A percentile compares a stretch with the other conserved stretches of the same genome.
phyloP scores from a whole-genome alignment of 441 rosid genomes.

The Populus trichocarpa region DNA sequence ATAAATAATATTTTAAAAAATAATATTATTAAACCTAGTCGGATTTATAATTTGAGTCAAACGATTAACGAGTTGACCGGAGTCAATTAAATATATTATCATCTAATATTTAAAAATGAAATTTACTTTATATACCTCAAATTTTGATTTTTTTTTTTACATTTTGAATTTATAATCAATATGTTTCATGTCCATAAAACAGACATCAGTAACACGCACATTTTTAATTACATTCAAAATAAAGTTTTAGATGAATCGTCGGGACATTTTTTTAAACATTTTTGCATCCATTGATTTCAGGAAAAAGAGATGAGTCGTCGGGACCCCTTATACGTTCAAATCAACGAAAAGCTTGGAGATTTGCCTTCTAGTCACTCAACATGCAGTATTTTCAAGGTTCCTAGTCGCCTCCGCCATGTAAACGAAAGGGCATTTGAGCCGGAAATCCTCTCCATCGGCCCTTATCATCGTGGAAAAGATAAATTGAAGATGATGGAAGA shows the following conservation, averaged over 20 bases:
- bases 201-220: too few relatives aligned
- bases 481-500: conserved; percentile 6
- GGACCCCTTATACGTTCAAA: not conserved
- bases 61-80: fast-evolving
- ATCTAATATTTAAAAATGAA: too few relatives aligned
- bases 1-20: too few relatives aligned
- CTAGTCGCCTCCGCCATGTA: not conserved
- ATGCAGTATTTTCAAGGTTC: conserved; percentile 11
- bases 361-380: fast-evolving
- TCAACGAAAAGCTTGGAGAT: not conserved
- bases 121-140: too few relatives aligned
- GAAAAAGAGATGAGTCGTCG: not conserved
- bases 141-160: too few relatives aligned
- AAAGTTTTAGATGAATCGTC: too few relatives aligned
- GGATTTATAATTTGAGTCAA: too few relatives aligned
- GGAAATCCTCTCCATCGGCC: conserved; percentile 2
- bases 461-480: conserved; percentile 9
- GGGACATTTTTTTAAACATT: not conserved
- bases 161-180: too few relatives aligned
- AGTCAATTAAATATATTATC: too few relatives aligned
- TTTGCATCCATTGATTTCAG: not conserved
- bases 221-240: too few relatives aligned
- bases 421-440: conserved; percentile 15
- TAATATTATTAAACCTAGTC: too few relatives aligned
- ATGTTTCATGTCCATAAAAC: too few relatives aligned